Base-by-base conservation (phyloP, 2,329 filamentous ascomycete genomes). In the Arthrocladium fulminans region DNA sequence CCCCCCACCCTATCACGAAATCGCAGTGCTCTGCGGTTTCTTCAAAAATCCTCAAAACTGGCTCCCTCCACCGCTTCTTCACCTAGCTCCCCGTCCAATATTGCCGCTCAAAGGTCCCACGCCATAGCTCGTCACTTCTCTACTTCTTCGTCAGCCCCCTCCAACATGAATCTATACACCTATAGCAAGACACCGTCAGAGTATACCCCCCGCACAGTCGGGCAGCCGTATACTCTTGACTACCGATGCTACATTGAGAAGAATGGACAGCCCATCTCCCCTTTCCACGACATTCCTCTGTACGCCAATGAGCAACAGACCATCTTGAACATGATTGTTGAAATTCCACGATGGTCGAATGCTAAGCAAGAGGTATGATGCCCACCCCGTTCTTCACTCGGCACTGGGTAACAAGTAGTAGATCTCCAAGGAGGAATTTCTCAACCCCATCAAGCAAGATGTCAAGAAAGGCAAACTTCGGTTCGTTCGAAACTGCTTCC, bases 401-500 rank as follows among this genome's bases (percentile, higher is more conserved):
- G 29, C 41, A 43, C 10, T 40, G 25, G 47, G 34, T 53, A 25
- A 53, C 47, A 12, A 27, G 10, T 15, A 27, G 19, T 66, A 96
- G 89, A 96, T 97, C 77, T 94, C 86, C 77, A 97, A 97, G 79
- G 89, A 97, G 67, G 92, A 98, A 73, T 79, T 86, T 65, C 84
- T 97, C 47, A 97, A 96, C 79, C 90, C 90, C 68, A 95, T 96
- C 78, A 96, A 96, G 84, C 92, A 98, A 78, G 92, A 98, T 71
- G 81, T 82, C 72, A 97, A 98, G 86, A 97, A 98, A 81, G 92
- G 90, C 80, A 97, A 96, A 81, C 88, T 97, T 64, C 87, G 92
- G 66, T 98, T 84, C 70, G 92, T 98, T 69, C 88, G 92, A 75
- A 98, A 98, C 84, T 98, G 92, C 84, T 98, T 98, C 81, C 92